phyloP scores from a whole-genome alignment of 495 filamentous ascomycete species.

The Trichocladium uniseriatum region DNA sequence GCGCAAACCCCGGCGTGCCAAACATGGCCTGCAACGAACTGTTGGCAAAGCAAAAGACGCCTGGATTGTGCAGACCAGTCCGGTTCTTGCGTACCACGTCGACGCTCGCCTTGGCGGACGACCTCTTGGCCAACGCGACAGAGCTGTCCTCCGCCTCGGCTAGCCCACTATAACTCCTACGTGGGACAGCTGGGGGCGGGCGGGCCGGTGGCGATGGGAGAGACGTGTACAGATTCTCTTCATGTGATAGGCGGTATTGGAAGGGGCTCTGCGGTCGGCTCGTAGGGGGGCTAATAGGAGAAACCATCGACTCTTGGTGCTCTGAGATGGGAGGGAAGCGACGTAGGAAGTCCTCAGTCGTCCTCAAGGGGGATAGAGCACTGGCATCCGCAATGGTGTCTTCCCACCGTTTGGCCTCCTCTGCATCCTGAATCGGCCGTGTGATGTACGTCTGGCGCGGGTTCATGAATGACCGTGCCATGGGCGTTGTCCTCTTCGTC shows the following conservation, averaged over 20 bases:
- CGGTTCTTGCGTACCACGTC: constrained; percentile 8
- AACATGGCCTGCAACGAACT: constrained; percentile 74
- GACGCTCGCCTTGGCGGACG: constrained; percentile 20
- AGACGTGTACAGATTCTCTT: constrained; percentile 23
- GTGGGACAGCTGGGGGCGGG: constrained; percentile 76
- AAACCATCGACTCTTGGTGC: constrained; percentile 68
- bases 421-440: constrained; percentile 25
- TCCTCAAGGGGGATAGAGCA: constrained; percentile 36
- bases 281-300: constrained; percentile 18
- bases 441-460: constrained; percentile 18
- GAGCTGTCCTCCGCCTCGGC: constrained; percentile 46
- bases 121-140: constrained; percentile 38
- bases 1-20: constrained; percentile 60
- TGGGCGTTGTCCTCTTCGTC: constrained; percentile 6
- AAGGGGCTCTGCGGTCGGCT: constrained; percentile 26
- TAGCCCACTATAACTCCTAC: constrained; percentile 82
- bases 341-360: constrained; percentile 69
- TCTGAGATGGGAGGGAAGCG: constrained; percentile 65
- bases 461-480: constrained; percentile 13
- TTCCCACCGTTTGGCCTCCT: constrained; percentile 35
- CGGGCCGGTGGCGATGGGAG: constrained; percentile 45
- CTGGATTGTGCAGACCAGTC: constrained; percentile 73
- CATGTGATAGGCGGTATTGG: constrained; percentile 21
- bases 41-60: constrained; percentile 87
- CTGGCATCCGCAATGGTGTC: constrained; percentile 35